Conservation (phyloP, 345 rosid species). For the Syzygium aromaticum region DNA sequence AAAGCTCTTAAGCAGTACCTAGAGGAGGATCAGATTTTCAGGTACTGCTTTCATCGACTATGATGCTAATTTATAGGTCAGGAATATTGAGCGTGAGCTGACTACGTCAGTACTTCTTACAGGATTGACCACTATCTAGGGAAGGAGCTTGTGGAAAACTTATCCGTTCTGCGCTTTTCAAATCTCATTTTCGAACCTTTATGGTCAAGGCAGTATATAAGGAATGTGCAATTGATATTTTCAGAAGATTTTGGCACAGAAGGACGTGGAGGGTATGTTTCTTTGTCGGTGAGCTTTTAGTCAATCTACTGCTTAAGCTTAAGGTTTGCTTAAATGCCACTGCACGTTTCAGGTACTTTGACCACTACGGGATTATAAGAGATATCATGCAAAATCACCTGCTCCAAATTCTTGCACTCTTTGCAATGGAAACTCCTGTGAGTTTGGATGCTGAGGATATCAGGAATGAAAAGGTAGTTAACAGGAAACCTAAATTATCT, state of each 20-base stretch:
- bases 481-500: not conserved
- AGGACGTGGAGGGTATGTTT: slow-evolving; percentile 96
- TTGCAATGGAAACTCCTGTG: slow-evolving; percentile 99
- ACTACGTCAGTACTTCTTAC: slow-evolving; percentile 10
- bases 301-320: not conserved
- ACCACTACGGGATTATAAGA: slow-evolving; percentile 88
- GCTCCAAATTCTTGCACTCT: slow-evolving; percentile 95
- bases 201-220: slow-evolving; percentile 95
- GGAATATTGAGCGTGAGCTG: not conserved
- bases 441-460: slow-evolving; percentile 98
- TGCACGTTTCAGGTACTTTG: slow-evolving; percentile 57
- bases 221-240: slow-evolving; percentile 86
- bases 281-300: slow-evolving; percentile 1
- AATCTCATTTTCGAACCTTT: slow-evolving; percentile 95
- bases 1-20: slow-evolving; percentile 74
- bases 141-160: slow-evolving; percentile 94
- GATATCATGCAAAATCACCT: slow-evolving; percentile 99
- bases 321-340: not conserved
- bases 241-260: slow-evolving; percentile 99
- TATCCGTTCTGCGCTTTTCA: slow-evolving; percentile 95
- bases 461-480: slow-evolving; percentile 82
- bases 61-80: not conserved
- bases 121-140: slow-evolving; percentile 99
- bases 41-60: slow-evolving; percentile 25
- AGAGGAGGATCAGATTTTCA: slow-evolving; percentile 90